Evolutionary conservation across 208 protist species (phyloP).

Genomic region (Crithidia bombi): DNA sequence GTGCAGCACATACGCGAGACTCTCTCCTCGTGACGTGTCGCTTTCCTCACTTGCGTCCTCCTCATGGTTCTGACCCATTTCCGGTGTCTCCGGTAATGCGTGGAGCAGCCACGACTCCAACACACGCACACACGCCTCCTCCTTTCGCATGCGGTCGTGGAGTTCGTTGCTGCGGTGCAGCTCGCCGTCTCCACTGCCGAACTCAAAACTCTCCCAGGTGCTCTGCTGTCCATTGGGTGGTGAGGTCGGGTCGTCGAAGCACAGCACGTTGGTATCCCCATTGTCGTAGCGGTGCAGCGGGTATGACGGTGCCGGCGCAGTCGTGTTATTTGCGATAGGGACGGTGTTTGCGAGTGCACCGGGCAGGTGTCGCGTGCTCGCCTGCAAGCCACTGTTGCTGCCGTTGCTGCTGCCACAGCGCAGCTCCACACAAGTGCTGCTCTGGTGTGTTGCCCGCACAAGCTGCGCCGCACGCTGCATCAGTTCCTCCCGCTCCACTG

Average conservation of each 20-base stretch:
- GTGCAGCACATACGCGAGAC: constrained; percentile 22
- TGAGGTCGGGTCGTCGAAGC: constrained; percentile 21
- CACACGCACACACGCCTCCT: constrained; percentile 25
- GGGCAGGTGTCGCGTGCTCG: neutral
- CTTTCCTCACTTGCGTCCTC: neutral
- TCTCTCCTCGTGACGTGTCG: constrained; percentile 6
- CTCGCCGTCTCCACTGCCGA: neutral
- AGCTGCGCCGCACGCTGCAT: constrained; percentile 10
- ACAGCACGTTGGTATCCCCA: constrained; percentile 34
- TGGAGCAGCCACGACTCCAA: constrained; percentile 12
- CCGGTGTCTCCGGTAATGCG: neutral
- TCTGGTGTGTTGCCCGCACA: constrained; percentile 22
- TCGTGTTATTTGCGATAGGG: neutral
- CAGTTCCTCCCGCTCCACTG: constrained; percentile 11
- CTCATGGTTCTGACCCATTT: too few species aligned
- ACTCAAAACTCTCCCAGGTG: constrained; percentile 29
- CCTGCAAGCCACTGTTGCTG: neutral
- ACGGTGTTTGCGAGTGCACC: neutral
- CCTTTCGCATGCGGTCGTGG: constrained; percentile 7
- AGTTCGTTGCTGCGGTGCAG: constrained; percentile 8
- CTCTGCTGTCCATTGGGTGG: neutral
- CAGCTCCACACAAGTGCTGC: neutral
- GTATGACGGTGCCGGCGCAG: neutral
- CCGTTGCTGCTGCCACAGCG: neutral
- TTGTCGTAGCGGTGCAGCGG: neutral